Evolutionary conservation across 73 alveolate genomes (phyloP).

Genomic region (Tetrahymena malaccensis): DNA sequence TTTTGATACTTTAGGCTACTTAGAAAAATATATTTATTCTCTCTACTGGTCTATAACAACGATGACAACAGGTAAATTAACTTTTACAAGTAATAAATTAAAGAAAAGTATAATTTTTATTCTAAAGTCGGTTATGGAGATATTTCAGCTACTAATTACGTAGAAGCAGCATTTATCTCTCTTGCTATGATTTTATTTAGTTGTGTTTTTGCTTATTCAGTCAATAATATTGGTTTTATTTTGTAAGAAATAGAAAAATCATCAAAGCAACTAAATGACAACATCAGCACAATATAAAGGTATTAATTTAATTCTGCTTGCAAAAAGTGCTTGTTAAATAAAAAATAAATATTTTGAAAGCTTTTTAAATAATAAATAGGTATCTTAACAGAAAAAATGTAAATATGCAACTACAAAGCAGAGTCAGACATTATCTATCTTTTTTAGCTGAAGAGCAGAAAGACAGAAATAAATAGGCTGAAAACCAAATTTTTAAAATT

Average conservation of each 20-base stretch:
- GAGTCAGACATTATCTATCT: neutral
- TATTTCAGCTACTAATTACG: conserved; percentile 47
- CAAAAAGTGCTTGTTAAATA: too few relatives aligned
- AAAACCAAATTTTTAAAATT: too few relatives aligned
- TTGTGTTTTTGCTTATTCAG: conserved; percentile 33
- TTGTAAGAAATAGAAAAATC: conserved; percentile 7
- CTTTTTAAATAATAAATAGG: neutral
- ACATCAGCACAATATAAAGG: neutral
- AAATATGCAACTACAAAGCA: neutral
- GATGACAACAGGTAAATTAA: neutral
- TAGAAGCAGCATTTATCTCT: conserved; percentile 54
- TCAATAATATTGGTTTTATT: conserved; percentile 27
- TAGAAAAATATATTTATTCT: neutral
- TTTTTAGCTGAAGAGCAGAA: neutral
- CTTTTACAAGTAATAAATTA: too few relatives aligned
- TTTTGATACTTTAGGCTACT: neutral
- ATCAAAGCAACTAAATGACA: neutral
- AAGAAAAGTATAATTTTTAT: too few relatives aligned
- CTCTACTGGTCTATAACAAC: neutral
- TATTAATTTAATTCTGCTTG: neutral
- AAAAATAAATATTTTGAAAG: neutral
- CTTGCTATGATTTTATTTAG: conserved; percentile 63
- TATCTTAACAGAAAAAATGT: neutral
- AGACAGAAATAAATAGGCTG: neutral
- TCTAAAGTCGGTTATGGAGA: conserved; percentile 80